A percentile compares a stretch with the other conserved stretches of the same genome.
Conservation (phyloP, 192 early-diverging fungal genomes). For the Linnemannia zychae region DNA sequence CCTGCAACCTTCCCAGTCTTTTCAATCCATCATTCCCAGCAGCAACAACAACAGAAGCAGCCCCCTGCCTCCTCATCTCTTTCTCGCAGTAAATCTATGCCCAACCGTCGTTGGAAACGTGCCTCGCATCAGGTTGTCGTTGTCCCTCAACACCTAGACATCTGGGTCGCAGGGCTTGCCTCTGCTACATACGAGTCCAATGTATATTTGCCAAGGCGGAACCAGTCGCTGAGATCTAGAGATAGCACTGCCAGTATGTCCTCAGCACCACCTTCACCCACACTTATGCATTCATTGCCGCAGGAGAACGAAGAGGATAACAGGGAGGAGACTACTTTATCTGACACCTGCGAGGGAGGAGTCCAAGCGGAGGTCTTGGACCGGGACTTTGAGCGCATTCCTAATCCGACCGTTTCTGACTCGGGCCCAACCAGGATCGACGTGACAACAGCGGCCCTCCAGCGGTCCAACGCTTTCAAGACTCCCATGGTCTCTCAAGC, state of each 20-base stretch:
- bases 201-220: neutral
- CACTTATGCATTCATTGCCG: neutral
- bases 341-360: conserved; percentile 11
- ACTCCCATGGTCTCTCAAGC: neutral
- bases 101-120: conserved; percentile 25
- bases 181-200: neutral
- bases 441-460: neutral
- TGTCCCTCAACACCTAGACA: neutral
- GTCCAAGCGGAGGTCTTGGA: conserved; percentile 14
- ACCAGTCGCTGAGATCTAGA: neutral
- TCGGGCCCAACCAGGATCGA: conserved; percentile 2
- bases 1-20: conserved; percentile 23
- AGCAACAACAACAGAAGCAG: neutral
- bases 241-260: neutral
- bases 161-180: neutral
- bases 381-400: neutral
- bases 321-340: neutral
- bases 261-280: neutral
- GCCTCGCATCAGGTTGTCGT: conserved; percentile 14
- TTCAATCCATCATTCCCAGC: conserved; percentile 18
- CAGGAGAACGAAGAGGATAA: neutral
- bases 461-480: neutral
- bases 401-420: conserved; percentile 5
- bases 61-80: neutral
- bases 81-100: conserved; percentile 43